These are phyloP conservation scores for Crithidia fasciculata DNA, from an alignment of 208 protist species.

Conservation along the genomic window DNA sequence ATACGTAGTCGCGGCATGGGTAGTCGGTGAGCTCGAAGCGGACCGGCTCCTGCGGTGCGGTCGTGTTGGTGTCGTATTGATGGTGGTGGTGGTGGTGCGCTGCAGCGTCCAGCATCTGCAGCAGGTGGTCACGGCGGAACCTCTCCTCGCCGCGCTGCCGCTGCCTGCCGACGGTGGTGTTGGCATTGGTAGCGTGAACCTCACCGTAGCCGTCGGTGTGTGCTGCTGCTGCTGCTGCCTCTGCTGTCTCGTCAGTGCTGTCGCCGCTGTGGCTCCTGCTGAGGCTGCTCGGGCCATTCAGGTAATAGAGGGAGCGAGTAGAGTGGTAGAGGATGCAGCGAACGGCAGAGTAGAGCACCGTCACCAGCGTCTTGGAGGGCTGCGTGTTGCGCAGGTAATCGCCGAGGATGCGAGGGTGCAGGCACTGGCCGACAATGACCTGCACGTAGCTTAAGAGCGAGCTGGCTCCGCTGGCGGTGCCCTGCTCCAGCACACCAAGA, in stretches of 20 bases:
- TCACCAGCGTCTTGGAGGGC: conserved; percentile 24
- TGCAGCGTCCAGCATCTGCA: too few relatives aligned
- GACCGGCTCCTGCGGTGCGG: background rate
- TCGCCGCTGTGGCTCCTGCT: too few relatives aligned
- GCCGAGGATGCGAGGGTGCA: conserved; percentile 31
- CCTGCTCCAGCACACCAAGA: conserved; percentile 28
- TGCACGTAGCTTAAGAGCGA: conserved; percentile 37
- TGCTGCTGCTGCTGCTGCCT: background rate
- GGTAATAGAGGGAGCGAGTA: conserved; percentile 25
- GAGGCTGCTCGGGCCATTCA: background rate
- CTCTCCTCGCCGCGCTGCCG: too few relatives aligned
- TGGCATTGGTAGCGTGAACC: too few relatives aligned
- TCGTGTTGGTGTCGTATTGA: background rate
- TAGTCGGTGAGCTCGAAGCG: conserved; percentile 3
- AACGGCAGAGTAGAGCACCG: conserved; percentile 24
- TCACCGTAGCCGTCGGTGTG: too few relatives aligned
- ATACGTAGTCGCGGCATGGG: conserved; percentile 30
- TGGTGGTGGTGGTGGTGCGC: background rate
- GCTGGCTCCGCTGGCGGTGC: conserved; percentile 22
- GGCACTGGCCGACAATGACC: conserved; percentile 18
- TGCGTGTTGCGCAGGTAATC: conserved; percentile 37
- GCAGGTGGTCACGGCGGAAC: too few relatives aligned
- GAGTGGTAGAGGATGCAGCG: conserved; percentile 29
- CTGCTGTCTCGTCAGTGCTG: background rate
- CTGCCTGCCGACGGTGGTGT: too few relatives aligned